Evolutionary conservation across 352 stramenopile species (phyloP).

Genomic region (Pythium phragmiticola): DNA sequence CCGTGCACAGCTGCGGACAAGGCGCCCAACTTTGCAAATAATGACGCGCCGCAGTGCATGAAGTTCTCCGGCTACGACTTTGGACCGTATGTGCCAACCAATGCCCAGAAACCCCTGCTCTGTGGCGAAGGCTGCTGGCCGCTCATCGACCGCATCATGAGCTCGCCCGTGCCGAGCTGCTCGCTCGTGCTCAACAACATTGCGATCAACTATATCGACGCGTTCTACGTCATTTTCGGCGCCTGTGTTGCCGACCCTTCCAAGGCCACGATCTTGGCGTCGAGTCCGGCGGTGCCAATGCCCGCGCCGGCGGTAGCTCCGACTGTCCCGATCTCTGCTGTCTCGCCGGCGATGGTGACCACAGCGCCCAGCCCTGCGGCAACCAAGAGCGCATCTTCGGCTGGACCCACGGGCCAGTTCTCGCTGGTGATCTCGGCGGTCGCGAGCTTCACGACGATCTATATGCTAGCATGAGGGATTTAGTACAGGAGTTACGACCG

Average conservation of each 20-base stretch:
- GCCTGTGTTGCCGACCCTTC: background rate
- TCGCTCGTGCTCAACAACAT: constrained; percentile 2
- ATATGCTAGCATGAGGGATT: too few species aligned
- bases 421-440: background rate
- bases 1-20: background rate
- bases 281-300: background rate
- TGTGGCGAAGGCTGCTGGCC: constrained; percentile 9
- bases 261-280: background rate
- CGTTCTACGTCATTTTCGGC: constrained; percentile 8
- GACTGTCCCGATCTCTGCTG: background rate
- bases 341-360: background rate
- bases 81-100: background rate
- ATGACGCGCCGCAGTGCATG: constrained; percentile 8
- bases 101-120: background rate
- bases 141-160: constrained; percentile 8
- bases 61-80: constrained; percentile 12
- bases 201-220: constrained; percentile 13
- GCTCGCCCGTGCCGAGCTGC: constrained; percentile 4
- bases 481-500: too few species aligned
- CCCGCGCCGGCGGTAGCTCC: too few species aligned
- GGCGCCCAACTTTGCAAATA: background rate
- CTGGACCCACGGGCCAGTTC: background rate
- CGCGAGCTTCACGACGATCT: too few species aligned
- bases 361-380: background rate
- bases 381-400: background rate